Conservation (phyloP, 2,329 filamentous ascomycete species). For the Sclerotinia glacialis region DNA sequence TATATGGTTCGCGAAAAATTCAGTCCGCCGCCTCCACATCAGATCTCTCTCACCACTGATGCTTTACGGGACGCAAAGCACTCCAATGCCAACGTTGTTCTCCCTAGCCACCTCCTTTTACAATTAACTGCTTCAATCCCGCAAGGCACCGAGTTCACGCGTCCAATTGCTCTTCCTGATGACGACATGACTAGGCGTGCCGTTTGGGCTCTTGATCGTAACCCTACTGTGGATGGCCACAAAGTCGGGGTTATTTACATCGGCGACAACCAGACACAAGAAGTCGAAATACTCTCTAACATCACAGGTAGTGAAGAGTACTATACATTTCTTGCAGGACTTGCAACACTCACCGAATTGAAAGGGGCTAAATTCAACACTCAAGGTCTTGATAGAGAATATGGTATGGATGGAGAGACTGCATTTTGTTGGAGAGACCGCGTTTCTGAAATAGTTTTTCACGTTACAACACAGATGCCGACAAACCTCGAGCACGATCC, state of each 20-base stretch:
- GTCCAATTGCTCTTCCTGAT: constrained; percentile 72
- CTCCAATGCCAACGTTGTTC: constrained; percentile 55
- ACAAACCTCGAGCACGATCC: constrained; percentile 76
- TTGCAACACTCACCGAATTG: constrained; percentile 79
- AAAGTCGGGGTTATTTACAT: constrained; percentile 95
- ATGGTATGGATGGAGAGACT: constrained; percentile 78
- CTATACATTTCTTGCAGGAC: constrained; percentile 73
- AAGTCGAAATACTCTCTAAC: constrained; percentile 83
- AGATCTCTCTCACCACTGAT: constrained; percentile 50
- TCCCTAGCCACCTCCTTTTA: constrained; percentile 72
- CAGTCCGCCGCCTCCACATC: constrained; percentile 55
- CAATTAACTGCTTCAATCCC: constrained; percentile 64
- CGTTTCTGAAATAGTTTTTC: constrained; percentile 92
- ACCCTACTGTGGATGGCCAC: constrained; percentile 87
- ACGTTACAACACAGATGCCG: constrained; percentile 96
- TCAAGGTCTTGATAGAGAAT: constrained; percentile 78
- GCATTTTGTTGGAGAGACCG: constrained; percentile 94
- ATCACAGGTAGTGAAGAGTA: constrained; percentile 85
- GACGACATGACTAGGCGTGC: constrained; percentile 57
- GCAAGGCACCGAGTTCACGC: constrained; percentile 54
- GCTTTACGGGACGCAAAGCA: constrained; percentile 50
- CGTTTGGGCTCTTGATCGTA: constrained; percentile 79
- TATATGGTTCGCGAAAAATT: constrained; percentile 56
- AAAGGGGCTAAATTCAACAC: constrained; percentile 87
- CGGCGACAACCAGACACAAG: constrained; percentile 77